These are phyloP conservation scores for Candolleomyces efflorescens DNA, from an alignment of 768 basidiomycete genomes.

Conservation along the genomic window DNA sequence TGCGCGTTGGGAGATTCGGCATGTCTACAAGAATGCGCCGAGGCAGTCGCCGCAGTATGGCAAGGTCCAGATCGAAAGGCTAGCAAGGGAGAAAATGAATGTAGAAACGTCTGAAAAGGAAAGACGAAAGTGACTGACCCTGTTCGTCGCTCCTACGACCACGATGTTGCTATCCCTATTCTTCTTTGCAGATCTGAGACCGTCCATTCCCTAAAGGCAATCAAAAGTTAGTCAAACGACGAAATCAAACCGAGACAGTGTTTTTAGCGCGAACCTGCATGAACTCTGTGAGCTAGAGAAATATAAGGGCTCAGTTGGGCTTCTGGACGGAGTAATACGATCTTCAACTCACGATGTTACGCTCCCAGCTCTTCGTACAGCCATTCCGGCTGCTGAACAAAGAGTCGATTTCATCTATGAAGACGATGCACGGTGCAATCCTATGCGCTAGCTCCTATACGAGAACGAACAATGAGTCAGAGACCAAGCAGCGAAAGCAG, in stretches of 20 bases:
- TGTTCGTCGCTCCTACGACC: constrained; percentile 16
- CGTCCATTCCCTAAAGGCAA: constrained; percentile 14
- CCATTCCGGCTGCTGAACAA: constrained; percentile 34
- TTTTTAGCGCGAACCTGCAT: constrained; percentile 3
- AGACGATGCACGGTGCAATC: constrained; percentile 71
- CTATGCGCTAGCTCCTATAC: constrained; percentile 65
- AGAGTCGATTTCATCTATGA: constrained; percentile 80
- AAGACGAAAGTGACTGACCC: constrained; percentile 6
- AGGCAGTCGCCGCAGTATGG: constrained; percentile 13
- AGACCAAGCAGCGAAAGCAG: no score
- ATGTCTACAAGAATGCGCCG: constrained; percentile 8
- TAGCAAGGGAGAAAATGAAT: not conserved
- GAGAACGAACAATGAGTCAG: no score
- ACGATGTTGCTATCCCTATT: constrained; percentile 14
- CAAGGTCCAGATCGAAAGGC: constrained; percentile 15
- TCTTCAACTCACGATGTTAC: not conserved
- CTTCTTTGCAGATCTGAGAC: constrained; percentile 12
- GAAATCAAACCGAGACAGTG: not conserved
- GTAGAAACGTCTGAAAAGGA: not conserved
- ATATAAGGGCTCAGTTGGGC: not conserved
- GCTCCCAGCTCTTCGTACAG: constrained; percentile 1
- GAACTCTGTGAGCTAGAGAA: constrained; percentile 12
- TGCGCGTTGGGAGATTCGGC: constrained; percentile 2
- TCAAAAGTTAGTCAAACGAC: not conserved
- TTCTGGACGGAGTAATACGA: no score